phyloP scores from a whole-genome alignment of 768 basidiomycete genomes.

The Dendrothele bispora region DNA sequence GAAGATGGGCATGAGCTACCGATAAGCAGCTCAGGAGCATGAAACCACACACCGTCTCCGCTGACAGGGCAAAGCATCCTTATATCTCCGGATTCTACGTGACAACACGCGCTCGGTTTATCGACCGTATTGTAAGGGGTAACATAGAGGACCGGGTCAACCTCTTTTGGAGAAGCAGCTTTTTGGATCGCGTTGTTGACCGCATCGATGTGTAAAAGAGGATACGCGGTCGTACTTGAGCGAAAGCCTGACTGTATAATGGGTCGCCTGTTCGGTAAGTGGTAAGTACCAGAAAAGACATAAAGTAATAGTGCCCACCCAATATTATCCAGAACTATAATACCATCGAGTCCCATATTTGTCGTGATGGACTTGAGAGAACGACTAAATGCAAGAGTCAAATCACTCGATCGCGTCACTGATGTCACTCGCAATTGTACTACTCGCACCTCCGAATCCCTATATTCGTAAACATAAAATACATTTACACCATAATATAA shows the following conservation, averaged over 20 bases:
- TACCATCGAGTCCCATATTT: conserved; percentile 82
- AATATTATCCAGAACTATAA: conserved; percentile 74
- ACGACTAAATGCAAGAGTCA: not conserved
- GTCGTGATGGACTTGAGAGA: no score
- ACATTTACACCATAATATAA: no score
- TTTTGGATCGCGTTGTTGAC: conserved; percentile 46
- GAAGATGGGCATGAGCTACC: no score
- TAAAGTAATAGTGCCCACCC: conserved; percentile 54
- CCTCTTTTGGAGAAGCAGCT: conserved; percentile 61
- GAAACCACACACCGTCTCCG: conserved; percentile 68
- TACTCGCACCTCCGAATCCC: no score
- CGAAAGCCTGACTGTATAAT: conserved; percentile 92
- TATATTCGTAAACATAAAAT: no score
- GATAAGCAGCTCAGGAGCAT: no score
- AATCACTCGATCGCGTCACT: not conserved
- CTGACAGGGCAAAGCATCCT: conserved; percentile 79
- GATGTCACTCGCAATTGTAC: not conserved
- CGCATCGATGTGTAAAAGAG: conserved; percentile 84
- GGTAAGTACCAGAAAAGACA: conserved; percentile 8
- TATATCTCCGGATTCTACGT: conserved; percentile 75
- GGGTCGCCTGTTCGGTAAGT: conserved; percentile 47
- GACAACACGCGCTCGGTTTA: conserved; percentile 77
- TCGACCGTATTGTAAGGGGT: conserved; percentile 43
- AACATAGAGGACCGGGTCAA: conserved; percentile 78
- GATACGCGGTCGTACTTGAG: conserved; percentile 72